These are phyloP conservation scores for Metschnikowia picachoensis DNA, from an alignment of 805 yeast genomes.

Conservation along the genomic window DNA sequence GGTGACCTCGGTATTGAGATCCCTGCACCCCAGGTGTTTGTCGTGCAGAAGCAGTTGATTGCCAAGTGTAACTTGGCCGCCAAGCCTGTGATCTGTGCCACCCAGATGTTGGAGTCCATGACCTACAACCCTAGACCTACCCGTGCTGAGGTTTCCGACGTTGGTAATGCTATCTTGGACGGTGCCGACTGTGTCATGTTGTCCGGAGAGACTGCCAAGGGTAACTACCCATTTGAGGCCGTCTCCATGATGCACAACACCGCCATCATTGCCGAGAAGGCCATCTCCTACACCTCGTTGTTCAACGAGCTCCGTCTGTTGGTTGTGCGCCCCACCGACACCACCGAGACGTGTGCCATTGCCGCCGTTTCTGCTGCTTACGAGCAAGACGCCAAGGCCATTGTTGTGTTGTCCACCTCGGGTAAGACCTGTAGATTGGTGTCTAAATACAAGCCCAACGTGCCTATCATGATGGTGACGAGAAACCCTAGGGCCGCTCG, in stretches of 20 bases:
- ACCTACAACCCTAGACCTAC: slow-evolving; percentile 99
- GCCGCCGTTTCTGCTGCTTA: slow-evolving; percentile 95
- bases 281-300: slow-evolving; percentile 79
- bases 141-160: slow-evolving; percentile 99
- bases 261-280: slow-evolving; percentile 92
- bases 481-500: slow-evolving; percentile 93
- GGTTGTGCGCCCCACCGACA: slow-evolving; percentile 83
- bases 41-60: slow-evolving; percentile 97
- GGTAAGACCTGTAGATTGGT: slow-evolving; percentile 95
- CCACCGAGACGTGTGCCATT: slow-evolving; percentile 95
- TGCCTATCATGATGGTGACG: slow-evolving; percentile 97
- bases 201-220: slow-evolving; percentile 99
- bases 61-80: slow-evolving; percentile 99
- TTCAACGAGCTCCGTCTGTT: slow-evolving; percentile 86
- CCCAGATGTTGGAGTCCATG: slow-evolving; percentile 99
- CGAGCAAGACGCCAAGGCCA: slow-evolving; percentile 96
- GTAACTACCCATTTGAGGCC: slow-evolving; percentile 96
- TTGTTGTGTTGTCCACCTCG: slow-evolving; percentile 90
- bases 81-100: slow-evolving; percentile 99
- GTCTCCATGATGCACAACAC: slow-evolving; percentile 99
- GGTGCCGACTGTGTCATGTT: slow-evolving; percentile 99
- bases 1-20: slow-evolving; percentile 99
- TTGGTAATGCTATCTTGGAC: slow-evolving; percentile 97
- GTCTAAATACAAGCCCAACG: slow-evolving; percentile 95
- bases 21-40: slow-evolving; percentile 97